Percentiles rank a stretch among this genome's conserved stretches.
Evolutionary conservation across 2,329 filamentous ascomycete species (phyloP).

Genomic region (Byssochlamys sp.): DNA sequence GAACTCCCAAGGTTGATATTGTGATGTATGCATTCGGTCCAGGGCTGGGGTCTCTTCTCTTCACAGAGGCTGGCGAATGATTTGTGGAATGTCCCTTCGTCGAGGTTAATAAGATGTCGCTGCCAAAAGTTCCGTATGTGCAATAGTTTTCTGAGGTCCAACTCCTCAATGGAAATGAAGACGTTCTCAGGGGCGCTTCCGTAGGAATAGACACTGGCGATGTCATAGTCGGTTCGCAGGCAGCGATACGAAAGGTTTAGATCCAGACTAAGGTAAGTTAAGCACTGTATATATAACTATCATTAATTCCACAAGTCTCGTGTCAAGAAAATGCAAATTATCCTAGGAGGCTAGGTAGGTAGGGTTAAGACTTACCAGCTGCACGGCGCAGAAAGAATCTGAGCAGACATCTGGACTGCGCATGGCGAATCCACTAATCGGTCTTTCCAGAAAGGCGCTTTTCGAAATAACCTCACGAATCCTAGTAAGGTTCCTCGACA

Average conservation of each 20-base stretch:
- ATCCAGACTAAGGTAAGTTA: conserved; percentile 27
- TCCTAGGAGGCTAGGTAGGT: conserved; percentile 1
- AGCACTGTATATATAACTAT: conserved; percentile 14
- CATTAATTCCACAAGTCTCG: conserved; percentile 2
- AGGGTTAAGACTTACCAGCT: conserved; percentile 16
- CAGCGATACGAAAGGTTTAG: conserved; percentile 14
- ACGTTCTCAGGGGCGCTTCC: not conserved
- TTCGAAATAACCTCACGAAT: conserved; percentile 12
- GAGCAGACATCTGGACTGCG: conserved; percentile 7
- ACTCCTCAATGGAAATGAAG: conserved; percentile 9
- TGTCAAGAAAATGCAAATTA: not conserved
- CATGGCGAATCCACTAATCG: conserved; percentile 10
- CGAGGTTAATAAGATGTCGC: conserved; percentile 24
- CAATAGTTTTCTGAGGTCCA: conserved; percentile 24
- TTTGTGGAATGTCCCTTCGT: conserved; percentile 18
- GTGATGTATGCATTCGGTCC: conserved; percentile 6
- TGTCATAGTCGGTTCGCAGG: conserved; percentile 23
- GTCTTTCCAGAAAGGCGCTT: conserved; percentile 16
- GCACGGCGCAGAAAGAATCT: conserved; percentile 18
- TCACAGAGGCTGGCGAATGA: conserved; percentile 13
- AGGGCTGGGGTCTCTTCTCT: conserved; percentile 12
- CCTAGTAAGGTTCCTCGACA: conserved; percentile 14
- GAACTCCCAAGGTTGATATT: conserved; percentile 6
- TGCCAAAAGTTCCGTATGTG: conserved; percentile 37
- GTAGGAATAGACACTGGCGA: conserved; percentile 20